Evolutionary conservation across 208 protist species (phyloP).

Genomic region (Trypanosoma avium): DNA sequence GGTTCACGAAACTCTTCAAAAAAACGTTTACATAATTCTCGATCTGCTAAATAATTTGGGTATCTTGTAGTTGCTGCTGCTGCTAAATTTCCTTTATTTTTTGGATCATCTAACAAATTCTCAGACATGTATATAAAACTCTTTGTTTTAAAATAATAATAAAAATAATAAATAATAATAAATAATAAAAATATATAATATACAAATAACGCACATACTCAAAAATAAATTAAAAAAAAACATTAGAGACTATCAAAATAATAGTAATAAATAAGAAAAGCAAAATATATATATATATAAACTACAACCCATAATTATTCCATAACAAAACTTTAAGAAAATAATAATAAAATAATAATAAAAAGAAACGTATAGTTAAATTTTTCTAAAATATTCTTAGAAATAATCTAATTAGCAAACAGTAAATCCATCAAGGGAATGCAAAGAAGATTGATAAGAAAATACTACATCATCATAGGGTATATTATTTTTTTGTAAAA

Average conservation of each 20-base stretch:
- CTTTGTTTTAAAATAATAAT: neutral
- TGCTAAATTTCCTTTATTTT: slow-evolving; percentile 35
- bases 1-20: slow-evolving; percentile 63
- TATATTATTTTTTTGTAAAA: neutral
- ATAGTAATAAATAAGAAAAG: neutral
- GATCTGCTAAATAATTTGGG: slow-evolving; percentile 79
- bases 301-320: no score
- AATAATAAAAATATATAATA: neutral
- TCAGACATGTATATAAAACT: slow-evolving; percentile 13
- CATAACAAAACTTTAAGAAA: no score
- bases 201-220: neutral
- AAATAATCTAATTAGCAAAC: neutral
- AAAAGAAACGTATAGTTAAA: neutral
- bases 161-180: neutral
- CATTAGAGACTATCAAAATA: no score
- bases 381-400: no score
- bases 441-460: slow-evolving; percentile 1
- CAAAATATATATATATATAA: no score
- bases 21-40: slow-evolving; percentile 71
- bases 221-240: slow-evolving; percentile 3
- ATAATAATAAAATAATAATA: neutral
- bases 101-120: slow-evolving; percentile 1
- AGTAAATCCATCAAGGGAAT: neutral
- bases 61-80: slow-evolving; percentile 72
- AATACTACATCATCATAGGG: slow-evolving; percentile 7